Evolutionary conservation across 345 rosid genomes (phyloP).

Genomic region (Aquilaria malaccensis): DNA sequence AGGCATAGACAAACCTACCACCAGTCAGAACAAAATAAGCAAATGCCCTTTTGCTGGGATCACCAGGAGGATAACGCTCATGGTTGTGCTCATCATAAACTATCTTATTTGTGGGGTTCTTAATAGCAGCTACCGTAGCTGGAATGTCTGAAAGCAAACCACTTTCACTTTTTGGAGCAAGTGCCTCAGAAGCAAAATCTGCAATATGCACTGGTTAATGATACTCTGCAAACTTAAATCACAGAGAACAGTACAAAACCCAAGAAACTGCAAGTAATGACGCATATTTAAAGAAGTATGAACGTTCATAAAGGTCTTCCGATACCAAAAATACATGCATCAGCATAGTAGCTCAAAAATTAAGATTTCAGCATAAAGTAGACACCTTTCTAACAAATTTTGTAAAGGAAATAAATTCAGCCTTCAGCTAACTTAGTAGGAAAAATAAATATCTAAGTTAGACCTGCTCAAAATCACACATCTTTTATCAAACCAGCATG

Average conservation of each 20-base stretch:
- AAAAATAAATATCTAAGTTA: not conserved
- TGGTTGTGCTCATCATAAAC: conserved; percentile 52
- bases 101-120: conserved; percentile 43
- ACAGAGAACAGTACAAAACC: no score
- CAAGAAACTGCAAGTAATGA: no score
- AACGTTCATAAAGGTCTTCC: no score
- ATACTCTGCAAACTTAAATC: no score
- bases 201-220: conserved; percentile 1
- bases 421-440: conserved; percentile 16
- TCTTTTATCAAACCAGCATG: no score
- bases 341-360: conserved; percentile 19
- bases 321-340: no score
- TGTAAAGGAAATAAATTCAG: conserved; percentile 52
- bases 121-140: conserved; percentile 50
- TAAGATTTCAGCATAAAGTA: conserved; percentile 6
- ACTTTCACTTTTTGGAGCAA: conserved; percentile 29
- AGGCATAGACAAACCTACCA: conserved; percentile 64
- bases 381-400: no score
- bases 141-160: conserved; percentile 38
- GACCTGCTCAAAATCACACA: no score
- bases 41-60: conserved; percentile 64
- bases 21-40: conserved; percentile 58
- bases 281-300: no score
- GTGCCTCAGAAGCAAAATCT: conserved; percentile 54
- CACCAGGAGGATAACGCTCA: conserved; percentile 59